Evolutionary conservation across 2,329 filamentous ascomycete species (phyloP).

Genomic region (Byssothecium circinans): DNA sequence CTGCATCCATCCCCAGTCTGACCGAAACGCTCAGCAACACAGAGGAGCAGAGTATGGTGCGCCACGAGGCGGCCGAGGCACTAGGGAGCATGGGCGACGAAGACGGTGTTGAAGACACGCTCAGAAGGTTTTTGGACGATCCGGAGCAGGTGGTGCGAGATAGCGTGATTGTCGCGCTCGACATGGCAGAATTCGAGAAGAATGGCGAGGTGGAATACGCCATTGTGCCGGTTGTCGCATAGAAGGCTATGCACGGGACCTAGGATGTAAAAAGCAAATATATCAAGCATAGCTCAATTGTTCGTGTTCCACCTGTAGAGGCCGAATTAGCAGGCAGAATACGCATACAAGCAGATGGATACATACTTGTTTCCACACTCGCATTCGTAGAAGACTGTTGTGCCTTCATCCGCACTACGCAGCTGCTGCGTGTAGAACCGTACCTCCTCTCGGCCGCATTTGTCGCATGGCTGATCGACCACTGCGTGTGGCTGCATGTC

Average conservation of each 20-base stretch:
- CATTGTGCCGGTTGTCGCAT: conserved; percentile 62
- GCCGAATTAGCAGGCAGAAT: conserved; percentile 20
- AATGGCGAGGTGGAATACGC: conserved; percentile 89
- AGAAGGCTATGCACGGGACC: neutral
- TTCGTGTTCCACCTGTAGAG: conserved; percentile 57
- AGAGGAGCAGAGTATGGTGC: conserved; percentile 90
- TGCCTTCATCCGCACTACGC: conserved; percentile 91
- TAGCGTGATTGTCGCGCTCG: conserved; percentile 90
- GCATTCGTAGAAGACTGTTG: conserved; percentile 87
- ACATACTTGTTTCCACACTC: conserved; percentile 81
- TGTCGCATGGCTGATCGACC: conserved; percentile 70
- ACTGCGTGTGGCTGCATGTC: conserved; percentile 74
- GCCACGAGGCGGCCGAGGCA: conserved; percentile 95
- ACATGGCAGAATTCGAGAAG: conserved; percentile 98
- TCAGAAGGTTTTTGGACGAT: conserved; percentile 84
- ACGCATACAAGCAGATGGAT: neutral
- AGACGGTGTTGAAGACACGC: conserved; percentile 82
- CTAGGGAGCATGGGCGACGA: conserved; percentile 92
- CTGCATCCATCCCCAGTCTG: conserved; percentile 91
- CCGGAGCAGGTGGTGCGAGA: conserved; percentile 91
- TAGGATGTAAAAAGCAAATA: conserved; percentile 12
- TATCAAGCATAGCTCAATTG: conserved; percentile 56
- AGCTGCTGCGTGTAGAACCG: conserved; percentile 83
- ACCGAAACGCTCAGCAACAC: conserved; percentile 75
- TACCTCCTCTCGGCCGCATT: conserved; percentile 81